These are phyloP conservation scores for Xylariaceae sp. DNA, from an alignment of 2,329 filamentous ascomycete genomes.

Conservation along the genomic window DNA sequence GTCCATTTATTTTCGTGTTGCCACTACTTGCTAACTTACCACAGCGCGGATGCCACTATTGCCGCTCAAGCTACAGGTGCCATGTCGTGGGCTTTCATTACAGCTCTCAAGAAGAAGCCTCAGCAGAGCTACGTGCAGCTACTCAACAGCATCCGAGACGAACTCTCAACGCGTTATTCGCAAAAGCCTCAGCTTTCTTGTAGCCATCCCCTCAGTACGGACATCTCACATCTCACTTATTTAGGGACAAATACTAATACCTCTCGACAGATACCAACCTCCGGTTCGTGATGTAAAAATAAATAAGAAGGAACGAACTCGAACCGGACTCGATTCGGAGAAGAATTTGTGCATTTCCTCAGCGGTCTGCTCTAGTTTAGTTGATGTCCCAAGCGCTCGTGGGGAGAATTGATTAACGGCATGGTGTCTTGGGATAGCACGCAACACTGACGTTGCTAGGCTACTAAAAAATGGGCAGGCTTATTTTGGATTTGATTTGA, in stretches of 20 bases:
- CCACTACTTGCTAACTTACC: constrained; percentile 1
- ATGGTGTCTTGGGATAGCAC: not conserved
- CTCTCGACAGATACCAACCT: constrained; percentile 55
- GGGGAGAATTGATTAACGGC: constrained; percentile 5
- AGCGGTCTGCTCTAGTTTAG: constrained; percentile 12
- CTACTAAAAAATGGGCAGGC: no score
- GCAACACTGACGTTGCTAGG: no score
- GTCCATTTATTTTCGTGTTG: not conserved
- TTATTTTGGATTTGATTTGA: no score
- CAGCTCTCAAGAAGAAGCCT: constrained; percentile 83
- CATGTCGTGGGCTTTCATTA: constrained; percentile 98
- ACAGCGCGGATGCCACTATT: constrained; percentile 82
- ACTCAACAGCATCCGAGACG: constrained; percentile 90
- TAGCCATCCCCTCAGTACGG: constrained; percentile 89
- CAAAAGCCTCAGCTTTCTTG: constrained; percentile 97
- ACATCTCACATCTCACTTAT: not conserved
- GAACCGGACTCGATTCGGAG: not conserved
- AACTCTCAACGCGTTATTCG: constrained; percentile 78
- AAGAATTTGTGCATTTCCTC: not conserved
- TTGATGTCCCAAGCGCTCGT: not conserved
- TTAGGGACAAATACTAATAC: constrained; percentile 13
- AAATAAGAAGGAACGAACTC: not conserved
- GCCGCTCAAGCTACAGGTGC: constrained; percentile 86
- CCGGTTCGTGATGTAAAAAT: constrained; percentile 60
- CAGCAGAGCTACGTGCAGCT: constrained; percentile 95